Conservation (phyloP, 148 eudicot genomes). For the Cornus florida region DNA sequence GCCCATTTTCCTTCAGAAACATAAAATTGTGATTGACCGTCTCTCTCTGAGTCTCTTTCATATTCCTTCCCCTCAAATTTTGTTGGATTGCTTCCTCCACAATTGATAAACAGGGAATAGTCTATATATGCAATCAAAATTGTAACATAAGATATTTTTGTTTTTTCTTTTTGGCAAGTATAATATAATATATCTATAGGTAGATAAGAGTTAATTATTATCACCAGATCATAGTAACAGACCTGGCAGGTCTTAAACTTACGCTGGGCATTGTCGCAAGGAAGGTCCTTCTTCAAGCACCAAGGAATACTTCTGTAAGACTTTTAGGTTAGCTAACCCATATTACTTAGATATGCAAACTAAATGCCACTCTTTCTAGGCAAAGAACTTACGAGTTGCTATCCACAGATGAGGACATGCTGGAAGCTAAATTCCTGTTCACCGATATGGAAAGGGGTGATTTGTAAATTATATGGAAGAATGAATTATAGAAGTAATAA, state of each 20-base stretch:
- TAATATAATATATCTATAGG: background rate
- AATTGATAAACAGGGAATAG: conserved; percentile 55
- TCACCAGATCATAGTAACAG: background rate
- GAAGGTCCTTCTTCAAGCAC: conserved; percentile 58
- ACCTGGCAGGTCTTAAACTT: conserved; percentile 2
- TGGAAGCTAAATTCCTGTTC: conserved; percentile 65
- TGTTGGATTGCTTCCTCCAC: conserved; percentile 43
- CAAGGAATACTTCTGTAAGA: conserved; percentile 30
- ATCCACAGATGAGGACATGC: conserved; percentile 31
- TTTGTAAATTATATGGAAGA: conserved; percentile 2
- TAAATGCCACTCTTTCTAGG: too few relatives aligned
- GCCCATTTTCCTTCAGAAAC: conserved; percentile 59
- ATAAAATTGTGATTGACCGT: conserved; percentile 51
- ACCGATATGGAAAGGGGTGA: conserved; percentile 10
- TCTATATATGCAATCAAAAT: conserved; percentile 28
- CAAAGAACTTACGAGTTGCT: conserved; percentile 46
- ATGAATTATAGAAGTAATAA: background rate
- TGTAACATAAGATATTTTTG: background rate
- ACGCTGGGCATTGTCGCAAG: conserved; percentile 43
- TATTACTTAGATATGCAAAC: background rate
- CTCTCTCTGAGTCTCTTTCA: conserved; percentile 37
- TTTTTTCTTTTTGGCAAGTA: too few relatives aligned
- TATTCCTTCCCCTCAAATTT: conserved; percentile 35
- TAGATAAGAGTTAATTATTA: background rate
- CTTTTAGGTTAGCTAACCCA: background rate